Evolutionary conservation across 768 basidiomycete species (phyloP).

Genomic region (Trametes maxima): DNA sequence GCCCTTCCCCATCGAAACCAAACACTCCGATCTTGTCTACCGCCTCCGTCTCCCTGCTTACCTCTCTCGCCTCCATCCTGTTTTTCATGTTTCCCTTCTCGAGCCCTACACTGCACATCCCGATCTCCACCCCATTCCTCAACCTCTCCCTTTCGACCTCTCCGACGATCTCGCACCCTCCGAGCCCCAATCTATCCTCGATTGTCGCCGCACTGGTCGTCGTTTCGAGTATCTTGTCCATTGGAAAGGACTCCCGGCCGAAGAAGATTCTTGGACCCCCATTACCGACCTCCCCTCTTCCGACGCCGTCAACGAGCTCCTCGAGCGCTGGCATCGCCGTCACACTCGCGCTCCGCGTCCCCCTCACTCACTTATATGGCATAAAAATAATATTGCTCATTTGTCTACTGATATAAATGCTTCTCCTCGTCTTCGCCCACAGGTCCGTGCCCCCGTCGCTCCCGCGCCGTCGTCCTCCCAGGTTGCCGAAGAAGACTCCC

Average conservation of each 20-base stretch:
- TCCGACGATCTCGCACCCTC: background rate
- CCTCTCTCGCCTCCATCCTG: slow-evolving; percentile 4
- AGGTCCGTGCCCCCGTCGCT: background rate
- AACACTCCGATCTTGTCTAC: slow-evolving; percentile 2
- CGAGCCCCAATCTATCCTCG: slow-evolving; percentile 5
- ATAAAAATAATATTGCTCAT: background rate
- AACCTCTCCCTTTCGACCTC: background rate
- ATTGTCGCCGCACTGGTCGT: slow-evolving; percentile 5
- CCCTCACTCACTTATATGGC: background rate
- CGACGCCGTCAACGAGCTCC: background rate
- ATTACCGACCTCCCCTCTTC: slow-evolving; percentile 7
- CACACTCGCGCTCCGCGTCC: slow-evolving; percentile 10
- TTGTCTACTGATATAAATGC: background rate
- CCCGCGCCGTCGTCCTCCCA: slow-evolving; percentile 3
- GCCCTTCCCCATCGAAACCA: slow-evolving; percentile 4
- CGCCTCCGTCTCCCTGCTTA: slow-evolving; percentile 6
- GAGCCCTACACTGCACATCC: slow-evolving; percentile 2
- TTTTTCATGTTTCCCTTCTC: slow-evolving; percentile 3
- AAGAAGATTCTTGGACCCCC: slow-evolving; percentile 14
- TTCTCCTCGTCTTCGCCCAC: background rate
- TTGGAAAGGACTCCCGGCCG: slow-evolving; percentile 3
- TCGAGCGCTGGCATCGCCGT: slow-evolving; percentile 5
- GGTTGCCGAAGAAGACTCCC: slow-evolving; percentile 9
- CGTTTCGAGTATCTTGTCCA: slow-evolving; percentile 7
- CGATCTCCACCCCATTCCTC: background rate